These are phyloP conservation scores for Penicillium sp. DNA, from an alignment of 2,329 filamentous ascomycete species.

Conservation along the genomic window DNA sequence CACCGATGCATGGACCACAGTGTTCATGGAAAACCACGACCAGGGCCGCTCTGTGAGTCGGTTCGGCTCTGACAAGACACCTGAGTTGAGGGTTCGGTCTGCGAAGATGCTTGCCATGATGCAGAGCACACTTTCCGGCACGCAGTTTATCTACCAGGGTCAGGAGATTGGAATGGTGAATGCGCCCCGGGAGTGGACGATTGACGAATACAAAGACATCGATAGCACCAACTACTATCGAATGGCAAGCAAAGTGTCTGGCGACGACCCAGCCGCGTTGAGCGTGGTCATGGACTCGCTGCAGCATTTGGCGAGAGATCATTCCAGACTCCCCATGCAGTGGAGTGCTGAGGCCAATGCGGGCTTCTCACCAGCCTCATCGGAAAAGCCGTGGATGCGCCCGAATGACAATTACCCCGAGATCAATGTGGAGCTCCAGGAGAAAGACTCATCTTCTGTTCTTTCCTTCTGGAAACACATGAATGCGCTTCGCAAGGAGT, in stretches of 20 bases:
- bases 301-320: slow-evolving; percentile 58
- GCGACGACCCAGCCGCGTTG: slow-evolving; percentile 43
- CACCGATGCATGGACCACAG: slow-evolving; percentile 54
- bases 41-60: slow-evolving; percentile 58
- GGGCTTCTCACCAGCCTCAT: slow-evolving; percentile 63
- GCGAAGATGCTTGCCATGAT: slow-evolving; percentile 58
- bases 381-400: slow-evolving; percentile 60
- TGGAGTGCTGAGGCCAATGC: slow-evolving; percentile 59
- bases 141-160: slow-evolving; percentile 61
- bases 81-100: slow-evolving; percentile 44
- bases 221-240: slow-evolving; percentile 54
- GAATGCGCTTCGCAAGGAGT: slow-evolving; percentile 50
- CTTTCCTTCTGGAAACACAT: slow-evolving; percentile 61
- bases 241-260: slow-evolving; percentile 27
- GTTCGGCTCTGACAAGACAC: slow-evolving; percentile 52
- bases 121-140: slow-evolving; percentile 52
- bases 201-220: slow-evolving; percentile 44
- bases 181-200: slow-evolving; percentile 50
- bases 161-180: slow-evolving; percentile 64
- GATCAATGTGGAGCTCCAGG: slow-evolving; percentile 52
- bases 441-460: slow-evolving; percentile 47
- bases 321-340: slow-evolving; percentile 67
- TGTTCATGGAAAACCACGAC: slow-evolving; percentile 66
- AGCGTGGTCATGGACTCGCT: slow-evolving; percentile 52
- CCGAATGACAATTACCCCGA: slow-evolving; percentile 52